Evolutionary conservation across 2,329 filamentous ascomycete genomes (phyloP), one percentile per base, ranked within the genome.

Genomic region (Cladophialophora bantiana): DNA sequence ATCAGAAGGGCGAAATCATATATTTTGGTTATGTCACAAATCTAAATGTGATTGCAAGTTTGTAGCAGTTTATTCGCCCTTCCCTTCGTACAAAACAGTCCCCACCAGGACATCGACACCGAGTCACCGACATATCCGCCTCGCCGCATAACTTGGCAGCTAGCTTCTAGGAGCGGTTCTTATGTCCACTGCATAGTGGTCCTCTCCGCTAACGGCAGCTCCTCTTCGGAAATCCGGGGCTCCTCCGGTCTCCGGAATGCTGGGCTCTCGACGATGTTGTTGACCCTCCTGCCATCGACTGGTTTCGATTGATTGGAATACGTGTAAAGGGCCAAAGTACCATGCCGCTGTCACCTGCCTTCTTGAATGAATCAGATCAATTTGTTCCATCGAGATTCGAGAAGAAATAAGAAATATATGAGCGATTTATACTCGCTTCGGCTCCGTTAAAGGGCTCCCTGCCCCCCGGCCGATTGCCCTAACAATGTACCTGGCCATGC

Each of bases 381-480:
- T 35, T 61, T 18, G 34, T 53, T 61, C 59, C 45, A 26, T 61
- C n/a, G 12, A 61, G 45, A 26, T 61, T 52, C 45, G 9, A 61
- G 59, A 55, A 34, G 31, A 62, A 48, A 62, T 62, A 55, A 34
- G 31, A 62, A 48, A 62, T 62, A 62, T 61, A 65, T 65, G 63
- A 65, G 63, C 63, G 63, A 65, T 65, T 65, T 65, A 65, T 60
- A 48, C 63, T 60, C 62, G 59, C 45, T 42, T 45, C 59, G 59
- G 59, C 48, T 53, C 34, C 32, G 36, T 26, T 18, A 59, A 55
- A 13, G 48, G 40, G 38, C 9, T 50, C 57, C 35, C 40, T 48
- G 31, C 31, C 56, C 20, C 38, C 38, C 38, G 38, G 34, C 42
- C 15, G 40, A 59, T 13, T 26, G 26, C 31, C 42, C 15, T 31